Base-by-base conservation (phyloP, 371 early-diverging fungal genomes). In the Massospora cicadina region DNA sequence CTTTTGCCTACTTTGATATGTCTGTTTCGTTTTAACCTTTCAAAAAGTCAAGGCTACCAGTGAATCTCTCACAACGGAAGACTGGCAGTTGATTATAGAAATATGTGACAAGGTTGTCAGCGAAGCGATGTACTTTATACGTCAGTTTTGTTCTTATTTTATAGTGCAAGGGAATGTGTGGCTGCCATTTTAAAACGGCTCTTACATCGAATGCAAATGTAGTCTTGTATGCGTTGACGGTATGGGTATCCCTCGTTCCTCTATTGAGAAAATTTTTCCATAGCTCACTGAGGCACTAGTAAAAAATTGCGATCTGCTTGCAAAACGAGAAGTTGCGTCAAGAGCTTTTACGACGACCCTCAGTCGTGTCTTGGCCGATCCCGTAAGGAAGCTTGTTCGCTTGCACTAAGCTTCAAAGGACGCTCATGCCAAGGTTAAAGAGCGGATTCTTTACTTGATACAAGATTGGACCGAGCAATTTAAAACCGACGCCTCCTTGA, bases 381-480 rank as follows among this genome's bases (percentile, higher is more conserved):
- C 77, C 71, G 81, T 82, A 76, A 62, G 69, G 1, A 27, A 65
- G 10, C 29, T 26, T 17, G 54, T 0, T 57, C 63, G 0, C 60
- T 29, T 54, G 23, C 10, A 27, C 12, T 63, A 1, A 28, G n/a
- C 60, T 24, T 10, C 60, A 5, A 53, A n/a, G 85, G 68, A 78
- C 12, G 78, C 81, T 1, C 93, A 95, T 69, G 80, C 81, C 3
- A 81, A 78, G 28, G 90, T 93, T 1, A 79, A 85, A 70, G 78
- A 80, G 60, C 76, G 89, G 68, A 83, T 91, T 13, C 72, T 93
- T 54, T 91, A 91, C 55, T 73, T 87, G 55, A 86, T 96, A 68
- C 93, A 91, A 73, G 81, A 85, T 67, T 97, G 97, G 84, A 87
- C 90, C 0, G 84, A 84, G 69, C 86, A 83, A 60, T 94, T 93